Evolutionary conservation across 2,329 filamentous ascomycete genomes (phyloP), one percentile per base, ranked within the genome.

Genomic region (Hypoxylon sp.): DNA sequence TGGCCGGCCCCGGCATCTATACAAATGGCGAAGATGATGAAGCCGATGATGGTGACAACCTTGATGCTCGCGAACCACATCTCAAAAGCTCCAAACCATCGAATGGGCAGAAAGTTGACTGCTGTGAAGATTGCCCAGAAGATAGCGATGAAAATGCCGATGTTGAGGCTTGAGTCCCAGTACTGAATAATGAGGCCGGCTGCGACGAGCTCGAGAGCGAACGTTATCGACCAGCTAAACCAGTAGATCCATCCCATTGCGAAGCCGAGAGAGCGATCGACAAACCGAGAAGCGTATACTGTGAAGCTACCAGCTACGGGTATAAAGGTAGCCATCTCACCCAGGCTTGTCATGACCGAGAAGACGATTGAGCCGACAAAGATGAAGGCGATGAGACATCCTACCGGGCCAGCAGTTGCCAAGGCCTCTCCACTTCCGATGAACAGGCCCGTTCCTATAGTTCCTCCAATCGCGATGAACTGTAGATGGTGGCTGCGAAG

Each of bases 241-340:
- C 91, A 95, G 80, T 95, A 95, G 66, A 93, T 90, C 92, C 92
- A 95, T 20, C 92, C 92, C 86, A 94, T 91, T 20, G 91, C 86
- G 74, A 94, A 94, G 6, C 91, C 91, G 53, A 94, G 82, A 62
- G 89, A 90, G 10, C 88, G 89, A 83, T 79, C 77, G 64, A 94
- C 86, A 74, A 95, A 93, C 17, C 92, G 90, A 42, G 89, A 86
- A 22, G 92, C 91, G 74, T 94, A 95, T 46, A 90, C 86, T 31
- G 91, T 92, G 77, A 95, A 95, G 44, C 91, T 90, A 64, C 92
- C 93, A 20, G 91, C 84, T 37, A 95, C 89, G 5, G 93, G 93
- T 30, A 95, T 89, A 74, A 90, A 93, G 10, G 92, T 90, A 8
- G 92, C 90, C 85, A 96, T 91, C 81, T 97, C 89, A 55, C 88